phyloP scores from a whole-genome alignment of 2,329 filamentous ascomycete species.

The Biscogniauxia mediterranea region DNA sequence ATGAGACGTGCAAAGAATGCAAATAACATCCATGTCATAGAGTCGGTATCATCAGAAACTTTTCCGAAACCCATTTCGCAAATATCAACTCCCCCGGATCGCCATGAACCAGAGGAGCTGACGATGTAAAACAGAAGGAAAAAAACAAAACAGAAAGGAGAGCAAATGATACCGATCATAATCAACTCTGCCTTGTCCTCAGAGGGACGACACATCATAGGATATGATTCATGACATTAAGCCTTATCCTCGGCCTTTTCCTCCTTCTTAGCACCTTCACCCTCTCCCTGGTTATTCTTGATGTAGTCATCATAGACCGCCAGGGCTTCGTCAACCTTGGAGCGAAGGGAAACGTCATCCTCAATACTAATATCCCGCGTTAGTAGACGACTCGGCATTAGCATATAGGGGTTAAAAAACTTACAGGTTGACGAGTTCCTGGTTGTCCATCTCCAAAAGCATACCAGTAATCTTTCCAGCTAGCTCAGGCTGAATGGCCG shows the following conservation, averaged over 20 bases:
- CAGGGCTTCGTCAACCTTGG: slow-evolving; percentile 97
- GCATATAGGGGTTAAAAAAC: slow-evolving; percentile 40
- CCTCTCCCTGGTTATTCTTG: slow-evolving; percentile 70
- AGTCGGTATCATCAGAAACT: slow-evolving; percentile 31
- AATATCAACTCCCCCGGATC: slow-evolving; percentile 21
- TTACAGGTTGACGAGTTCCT: slow-evolving; percentile 92
- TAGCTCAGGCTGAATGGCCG: slow-evolving; percentile 88
- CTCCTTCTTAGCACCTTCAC: slow-evolving; percentile 47
- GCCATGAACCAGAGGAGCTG: slow-evolving; percentile 14
- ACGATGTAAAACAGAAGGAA: slow-evolving; percentile 12
- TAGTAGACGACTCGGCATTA: slow-evolving; percentile 8
- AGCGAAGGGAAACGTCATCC: slow-evolving; percentile 82
- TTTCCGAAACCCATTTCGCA: slow-evolving; percentile 32
- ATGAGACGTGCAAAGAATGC: slow-evolving; percentile 26
- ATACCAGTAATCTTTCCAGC: slow-evolving; percentile 99
- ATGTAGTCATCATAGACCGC: slow-evolving; percentile 98
- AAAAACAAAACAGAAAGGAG: slow-evolving; percentile 6
- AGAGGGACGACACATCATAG: not conserved
- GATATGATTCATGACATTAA: slow-evolving; percentile 33
- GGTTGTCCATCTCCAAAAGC: slow-evolving; percentile 99
- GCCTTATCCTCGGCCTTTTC: slow-evolving; percentile 53
- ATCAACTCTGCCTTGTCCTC: not conserved
- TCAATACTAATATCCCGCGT: slow-evolving; percentile 64
- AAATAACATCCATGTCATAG: slow-evolving; percentile 28
- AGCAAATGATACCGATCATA: slow-evolving; percentile 12